phyloP scores from a whole-genome alignment of 192 early-diverging fungal genomes.

The Backusella luteola region DNA sequence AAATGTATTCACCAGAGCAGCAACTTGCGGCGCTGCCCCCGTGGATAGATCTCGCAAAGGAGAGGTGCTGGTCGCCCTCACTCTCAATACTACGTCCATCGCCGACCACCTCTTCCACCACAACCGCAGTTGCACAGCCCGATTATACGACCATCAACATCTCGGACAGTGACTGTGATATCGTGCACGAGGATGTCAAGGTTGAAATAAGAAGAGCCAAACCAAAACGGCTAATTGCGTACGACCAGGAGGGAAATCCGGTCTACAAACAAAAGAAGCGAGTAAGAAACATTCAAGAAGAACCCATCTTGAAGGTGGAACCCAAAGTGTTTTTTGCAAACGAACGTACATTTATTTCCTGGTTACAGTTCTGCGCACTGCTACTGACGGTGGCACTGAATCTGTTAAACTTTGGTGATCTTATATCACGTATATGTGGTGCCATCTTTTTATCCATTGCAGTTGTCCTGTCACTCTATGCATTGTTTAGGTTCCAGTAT shows the following conservation, averaged over 20 bases:
- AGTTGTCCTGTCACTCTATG: slow-evolving; percentile 11
- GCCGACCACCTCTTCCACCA: not conserved
- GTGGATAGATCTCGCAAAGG: slow-evolving; percentile 36
- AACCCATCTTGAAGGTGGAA: slow-evolving; percentile 58
- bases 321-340: slow-evolving; percentile 90
- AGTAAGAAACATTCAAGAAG: not conserved
- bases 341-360: slow-evolving; percentile 83
- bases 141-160: not conserved
- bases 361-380: slow-evolving; percentile 77
- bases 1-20: slow-evolving; percentile 2
- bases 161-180: not conserved
- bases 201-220: not conserved
- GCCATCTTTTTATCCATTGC: slow-evolving; percentile 38
- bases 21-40: not conserved
- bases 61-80: slow-evolving; percentile 58
- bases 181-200: not conserved
- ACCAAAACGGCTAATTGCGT: not conserved
- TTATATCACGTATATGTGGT: slow-evolving; percentile 54
- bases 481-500: slow-evolving; percentile 20
- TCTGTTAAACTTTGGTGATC: slow-evolving; percentile 75
- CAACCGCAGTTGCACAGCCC: not conserved
- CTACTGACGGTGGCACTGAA: slow-evolving; percentile 66
- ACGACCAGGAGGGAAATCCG: not conserved
- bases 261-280: not conserved
- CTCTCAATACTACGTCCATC: not conserved